Percentiles rank a stretch among this genome's conserved stretches.
phyloP scores from a whole-genome alignment of 345 rosid species.

The Viola odorata region DNA sequence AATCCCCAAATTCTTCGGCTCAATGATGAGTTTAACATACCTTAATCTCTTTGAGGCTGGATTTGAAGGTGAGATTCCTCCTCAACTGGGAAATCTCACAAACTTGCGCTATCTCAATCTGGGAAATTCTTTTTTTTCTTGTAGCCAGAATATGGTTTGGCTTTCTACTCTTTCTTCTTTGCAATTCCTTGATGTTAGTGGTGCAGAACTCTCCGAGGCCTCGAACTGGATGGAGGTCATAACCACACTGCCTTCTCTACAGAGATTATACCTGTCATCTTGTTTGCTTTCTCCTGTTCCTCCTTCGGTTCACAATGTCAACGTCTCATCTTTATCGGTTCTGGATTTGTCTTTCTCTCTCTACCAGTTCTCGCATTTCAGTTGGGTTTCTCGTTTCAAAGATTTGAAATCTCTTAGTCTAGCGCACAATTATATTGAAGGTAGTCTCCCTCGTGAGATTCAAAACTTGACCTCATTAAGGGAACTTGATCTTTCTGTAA shows the following conservation, averaged over 20 bases:
- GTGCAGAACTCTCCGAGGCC: neutral
- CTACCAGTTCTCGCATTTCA: neutral
- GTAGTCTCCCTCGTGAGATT: neutral
- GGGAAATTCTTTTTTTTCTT: neutral
- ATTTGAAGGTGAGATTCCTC: neutral
- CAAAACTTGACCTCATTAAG: neutral
- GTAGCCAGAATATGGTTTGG: neutral
- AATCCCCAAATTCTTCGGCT: neutral
- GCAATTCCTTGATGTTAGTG: neutral
- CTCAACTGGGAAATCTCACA: neutral
- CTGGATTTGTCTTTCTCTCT: neutral
- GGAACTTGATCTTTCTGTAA: neutral
- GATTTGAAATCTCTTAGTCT: neutral
- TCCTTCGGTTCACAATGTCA: neutral
- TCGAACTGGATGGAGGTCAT: neutral
- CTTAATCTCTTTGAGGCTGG: neutral
- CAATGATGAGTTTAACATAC: neutral
- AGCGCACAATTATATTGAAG: neutral
- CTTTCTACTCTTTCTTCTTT: neutral
- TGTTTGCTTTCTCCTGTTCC: neutral
- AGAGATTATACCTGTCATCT: no score
- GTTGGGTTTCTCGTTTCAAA: neutral
- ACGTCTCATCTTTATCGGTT: neutral
- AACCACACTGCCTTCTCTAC: neutral
- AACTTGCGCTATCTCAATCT: neutral